Evolutionary conservation across 1,284 basidiomycete genomes (phyloP).

Genomic region (Acaromyces ingoldii): DNA sequence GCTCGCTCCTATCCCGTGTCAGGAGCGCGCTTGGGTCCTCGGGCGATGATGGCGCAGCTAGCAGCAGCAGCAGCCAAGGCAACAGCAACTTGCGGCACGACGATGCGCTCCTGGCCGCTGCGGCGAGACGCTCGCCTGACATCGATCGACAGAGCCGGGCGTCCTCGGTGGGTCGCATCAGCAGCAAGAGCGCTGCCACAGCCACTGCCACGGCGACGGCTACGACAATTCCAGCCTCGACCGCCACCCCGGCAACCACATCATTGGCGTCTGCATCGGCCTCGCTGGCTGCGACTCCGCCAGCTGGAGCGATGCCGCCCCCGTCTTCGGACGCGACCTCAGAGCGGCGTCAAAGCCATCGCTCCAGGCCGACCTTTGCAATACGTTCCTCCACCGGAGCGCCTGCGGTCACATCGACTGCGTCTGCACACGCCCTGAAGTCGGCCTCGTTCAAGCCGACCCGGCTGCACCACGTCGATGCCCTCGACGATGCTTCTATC

Average conservation of each 20-base stretch:
- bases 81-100: too few relatives aligned
- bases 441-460: too few relatives aligned
- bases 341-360: too few relatives aligned
- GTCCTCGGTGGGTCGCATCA: constrained; percentile 13
- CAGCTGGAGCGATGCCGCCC: not conserved
- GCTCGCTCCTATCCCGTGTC: constrained; percentile 39
- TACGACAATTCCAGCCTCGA: constrained; percentile 12
- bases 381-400: constrained; percentile 19
- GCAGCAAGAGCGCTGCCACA: not conserved
- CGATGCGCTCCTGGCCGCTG: constrained; percentile 4
- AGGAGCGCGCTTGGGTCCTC: constrained; percentile 25
- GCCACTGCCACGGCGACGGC: constrained; percentile 6
- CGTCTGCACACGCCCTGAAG: constrained; percentile 28
- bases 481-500: not conserved
- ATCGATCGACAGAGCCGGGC: constrained; percentile 14
- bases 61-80: too few relatives aligned
- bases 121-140: not conserved
- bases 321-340: not conserved
- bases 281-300: not conserved
- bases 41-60: too few relatives aligned
- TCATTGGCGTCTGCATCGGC: not conserved
- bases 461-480: too few relatives aligned
- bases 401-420: constrained; percentile 30
- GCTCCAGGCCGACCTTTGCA: too few relatives aligned
- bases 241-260: constrained; percentile 3